Evolutionary conservation across 805 yeast genomes (phyloP), one percentile per base, ranked within the genome.

Genomic region (Candida argentea): DNA sequence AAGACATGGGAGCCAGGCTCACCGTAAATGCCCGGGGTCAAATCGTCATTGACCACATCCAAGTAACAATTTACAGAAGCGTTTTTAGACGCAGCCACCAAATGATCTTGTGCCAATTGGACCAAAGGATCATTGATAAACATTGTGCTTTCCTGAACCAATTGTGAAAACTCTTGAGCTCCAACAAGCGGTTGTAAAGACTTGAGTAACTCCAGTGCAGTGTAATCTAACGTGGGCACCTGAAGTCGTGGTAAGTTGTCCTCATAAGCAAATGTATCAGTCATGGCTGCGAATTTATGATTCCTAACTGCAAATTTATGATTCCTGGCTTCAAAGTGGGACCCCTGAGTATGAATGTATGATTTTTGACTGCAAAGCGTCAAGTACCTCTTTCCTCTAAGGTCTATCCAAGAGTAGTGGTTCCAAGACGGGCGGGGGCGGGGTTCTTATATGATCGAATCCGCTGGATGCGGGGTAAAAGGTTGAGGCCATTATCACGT

Each of bases 1-100:
- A 81, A 55, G 1, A 76, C 70, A 37, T 75, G 79, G 13, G 81
- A 80, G 27, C 75, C 60, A 16, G 73, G 55, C 31, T 73, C 79
- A 11, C 79, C 78, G 40, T 73, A 73, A 20, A 72, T 68, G 8
- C 74, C 74, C 0, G 81, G 71, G 20, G 74, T 65, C 6, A 55
- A 44, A 20, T 57, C 66, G 25, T 59, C 60, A 33, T 69, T 65
- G 24, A 71, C 60, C 7, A 66, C 64, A 39, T 75, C 76, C 29
- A 80, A 50, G 48, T 80, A 80, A 37, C 65, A 59, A 2, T 52
- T 25, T 13, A 51, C 53, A 14, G 67, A 59, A 6, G 61, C 58
- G 26, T 67, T 59, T 5, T 38, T 30, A 9, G 71, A 53, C n/a
- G 70, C 67, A 16, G 65, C 57, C 18, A 52, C 39, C 23, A 81